Conservation (phyloP, 1,284 basidiomycete species). For the Mycena sp. region DNA sequence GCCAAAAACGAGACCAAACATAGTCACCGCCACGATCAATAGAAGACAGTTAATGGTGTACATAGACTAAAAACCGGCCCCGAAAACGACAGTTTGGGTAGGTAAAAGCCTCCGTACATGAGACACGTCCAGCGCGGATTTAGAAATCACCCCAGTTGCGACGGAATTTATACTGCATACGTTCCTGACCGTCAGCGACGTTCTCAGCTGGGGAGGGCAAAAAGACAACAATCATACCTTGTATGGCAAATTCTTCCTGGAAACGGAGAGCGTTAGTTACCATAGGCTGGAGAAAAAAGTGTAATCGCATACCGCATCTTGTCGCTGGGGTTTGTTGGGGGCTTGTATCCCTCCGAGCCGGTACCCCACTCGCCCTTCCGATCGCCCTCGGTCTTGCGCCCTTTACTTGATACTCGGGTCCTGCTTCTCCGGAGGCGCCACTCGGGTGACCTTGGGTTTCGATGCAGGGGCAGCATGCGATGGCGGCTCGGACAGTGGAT, state of each 20-base stretch:
- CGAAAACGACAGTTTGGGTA: too few relatives aligned
- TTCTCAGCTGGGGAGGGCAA: slow-evolving; percentile 33
- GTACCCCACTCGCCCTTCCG: slow-evolving; percentile 74
- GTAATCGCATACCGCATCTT: slow-evolving; percentile 65
- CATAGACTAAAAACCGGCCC: too few relatives aligned
- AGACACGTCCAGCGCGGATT: slow-evolving; percentile 23
- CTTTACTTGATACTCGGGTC: slow-evolving; percentile 70
- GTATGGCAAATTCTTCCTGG: slow-evolving; percentile 82
- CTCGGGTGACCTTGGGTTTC: slow-evolving; percentile 64
- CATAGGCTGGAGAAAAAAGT: slow-evolving; percentile 4
- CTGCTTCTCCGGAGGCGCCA: slow-evolving; percentile 68
- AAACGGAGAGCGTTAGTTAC: slow-evolving; percentile 3
- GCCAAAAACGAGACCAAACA: background rate
- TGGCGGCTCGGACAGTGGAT: slow-evolving; percentile 36
- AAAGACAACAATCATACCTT: slow-evolving; percentile 65
- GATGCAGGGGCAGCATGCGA: slow-evolving; percentile 23
- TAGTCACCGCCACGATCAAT: slow-evolving; percentile 7
- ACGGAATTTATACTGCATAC: slow-evolving; percentile 88
- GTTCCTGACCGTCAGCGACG: slow-evolving; percentile 58
- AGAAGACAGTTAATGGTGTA: background rate
- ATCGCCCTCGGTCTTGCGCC: slow-evolving; percentile 59
- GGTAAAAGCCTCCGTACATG: background rate
- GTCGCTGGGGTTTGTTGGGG: slow-evolving; percentile 74
- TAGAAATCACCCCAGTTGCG: slow-evolving; percentile 87
- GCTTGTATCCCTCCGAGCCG: slow-evolving; percentile 77